phyloP scores from a whole-genome alignment of 352 stramenopile species.

The Chrysophaeum taylorii region DNA sequence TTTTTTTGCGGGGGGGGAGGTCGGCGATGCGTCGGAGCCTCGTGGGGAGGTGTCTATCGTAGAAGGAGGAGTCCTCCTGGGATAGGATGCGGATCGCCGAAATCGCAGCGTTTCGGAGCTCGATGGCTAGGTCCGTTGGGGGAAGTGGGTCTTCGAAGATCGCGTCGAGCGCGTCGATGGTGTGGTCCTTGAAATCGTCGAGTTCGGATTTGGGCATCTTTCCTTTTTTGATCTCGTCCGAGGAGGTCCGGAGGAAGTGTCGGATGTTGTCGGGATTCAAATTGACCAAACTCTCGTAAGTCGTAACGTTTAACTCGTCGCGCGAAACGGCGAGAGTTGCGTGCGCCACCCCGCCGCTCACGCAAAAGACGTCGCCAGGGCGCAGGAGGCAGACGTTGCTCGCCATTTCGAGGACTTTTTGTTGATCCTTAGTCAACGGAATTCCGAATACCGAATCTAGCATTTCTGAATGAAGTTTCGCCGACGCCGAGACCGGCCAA shows the following conservation, averaged over 20 bases:
- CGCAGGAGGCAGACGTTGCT: not conserved
- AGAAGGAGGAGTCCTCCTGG: too few species aligned
- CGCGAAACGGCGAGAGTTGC: not conserved
- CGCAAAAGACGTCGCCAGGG: slow-evolving; percentile 4
- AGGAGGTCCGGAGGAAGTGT: slow-evolving; percentile 2
- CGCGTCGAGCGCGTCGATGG: not conserved
- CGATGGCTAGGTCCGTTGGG: too few species aligned
- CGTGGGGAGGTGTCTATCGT: too few species aligned
- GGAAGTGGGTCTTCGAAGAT: not conserved
- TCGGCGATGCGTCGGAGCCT: too few species aligned
- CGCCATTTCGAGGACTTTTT: not conserved
- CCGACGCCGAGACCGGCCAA: not conserved
- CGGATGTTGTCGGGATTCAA: not conserved
- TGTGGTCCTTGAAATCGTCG: slow-evolving; percentile 2
- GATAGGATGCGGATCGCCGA: too few species aligned
- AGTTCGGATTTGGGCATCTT: not conserved
- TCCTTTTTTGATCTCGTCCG: not conserved
- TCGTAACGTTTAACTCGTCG: not conserved
- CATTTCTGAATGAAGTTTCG: not conserved
- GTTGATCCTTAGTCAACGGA: not conserved
- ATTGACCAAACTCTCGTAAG: not conserved
- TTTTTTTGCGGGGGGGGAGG: too few species aligned
- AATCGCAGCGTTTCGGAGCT: too few species aligned
- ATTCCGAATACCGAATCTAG: not conserved
- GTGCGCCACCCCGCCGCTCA: slow-evolving; percentile 11